Evolutionary conservation across 2,329 filamentous ascomycete genomes (phyloP), one percentile per base, ranked within the genome.

Genomic region (Hymenoscyphus scutula): DNA sequence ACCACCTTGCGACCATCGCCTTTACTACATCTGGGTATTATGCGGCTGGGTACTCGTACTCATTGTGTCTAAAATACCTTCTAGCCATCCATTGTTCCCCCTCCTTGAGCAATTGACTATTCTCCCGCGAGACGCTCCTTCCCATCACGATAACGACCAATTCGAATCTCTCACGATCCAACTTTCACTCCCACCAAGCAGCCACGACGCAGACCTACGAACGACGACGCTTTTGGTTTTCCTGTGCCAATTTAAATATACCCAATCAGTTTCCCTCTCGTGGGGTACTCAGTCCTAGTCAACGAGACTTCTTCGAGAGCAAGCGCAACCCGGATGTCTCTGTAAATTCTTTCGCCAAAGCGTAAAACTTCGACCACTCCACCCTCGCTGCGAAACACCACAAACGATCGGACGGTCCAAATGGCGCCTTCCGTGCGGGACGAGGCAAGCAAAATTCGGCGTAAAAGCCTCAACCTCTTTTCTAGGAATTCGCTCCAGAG

Each of bases 381-480:
- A 41, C 8, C 34, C 45, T 27, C 10, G 29, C 37, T 58, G 25
- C 56, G 13, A 48, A 38, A 48, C 56, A 58, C 19, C 56, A 27
- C 51, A 27, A 54, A 64, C 61, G 62, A 66, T 57, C 54, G 41
- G 65, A 60, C 41, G n/a, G 15, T 27, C 51, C 25, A 27, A 57
- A 74, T 74, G 72, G 68, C 71, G 41, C 70, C 69, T 57, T 56
- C 41, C 53, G 55, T 54, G 23, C 67, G 68, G 38, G 68, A 69
- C 54, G 61, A 63, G 58, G 62, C 51, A 41, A 56, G 45, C n/a
- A 66, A 23, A 13, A 63, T 56, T 30, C 64, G 72, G 48, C 70
- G 71, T 23, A 73, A 71, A 66, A 74, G 71, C 62, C 63, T 73
- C 23, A 72, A 68, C 61, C 59, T 72, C 19, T 71, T 74, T 55